Evolutionary conservation across 192 early-diverging fungal genomes (phyloP).

Genomic region (Pilaira anomala): DNA sequence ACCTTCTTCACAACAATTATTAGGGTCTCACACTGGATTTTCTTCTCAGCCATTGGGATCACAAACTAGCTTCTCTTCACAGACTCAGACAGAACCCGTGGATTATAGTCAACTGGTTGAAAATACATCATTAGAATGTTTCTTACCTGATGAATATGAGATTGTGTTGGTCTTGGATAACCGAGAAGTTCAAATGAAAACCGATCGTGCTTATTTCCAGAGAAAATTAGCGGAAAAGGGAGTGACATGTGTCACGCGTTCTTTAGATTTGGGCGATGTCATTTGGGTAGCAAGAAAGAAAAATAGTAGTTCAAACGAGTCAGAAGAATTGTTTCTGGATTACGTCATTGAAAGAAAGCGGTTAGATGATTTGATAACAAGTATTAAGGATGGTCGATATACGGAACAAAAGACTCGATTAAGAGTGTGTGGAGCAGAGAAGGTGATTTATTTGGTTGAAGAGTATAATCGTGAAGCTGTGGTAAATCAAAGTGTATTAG

Average conservation of each 20-base stretch:
- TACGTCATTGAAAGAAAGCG: constrained; percentile 90
- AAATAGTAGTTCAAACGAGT: constrained; percentile 17
- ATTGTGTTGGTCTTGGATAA: constrained; percentile 75
- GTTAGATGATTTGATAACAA: constrained; percentile 87
- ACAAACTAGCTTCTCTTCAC: neutral
- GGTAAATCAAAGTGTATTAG: constrained; percentile 54
- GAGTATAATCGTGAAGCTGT: constrained; percentile 65
- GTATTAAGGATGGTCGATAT: constrained; percentile 92
- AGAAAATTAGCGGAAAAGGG: constrained; percentile 58
- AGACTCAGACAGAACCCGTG: neutral
- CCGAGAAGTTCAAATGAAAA: constrained; percentile 71
- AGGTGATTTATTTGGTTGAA: constrained; percentile 90
- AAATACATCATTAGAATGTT: neutral
- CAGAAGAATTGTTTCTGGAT: constrained; percentile 74
- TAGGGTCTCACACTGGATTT: too few relatives aligned
- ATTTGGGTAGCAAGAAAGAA: constrained; percentile 75
- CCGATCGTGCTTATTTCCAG: constrained; percentile 72
- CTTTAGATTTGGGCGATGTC: constrained; percentile 84
- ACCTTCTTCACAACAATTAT: neutral
- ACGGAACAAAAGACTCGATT: constrained; percentile 92
- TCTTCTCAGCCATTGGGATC: neutral
- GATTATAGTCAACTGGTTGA: constrained; percentile 3
- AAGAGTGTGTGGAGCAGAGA: constrained; percentile 58
- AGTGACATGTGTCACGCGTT: constrained; percentile 52
- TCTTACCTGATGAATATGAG: constrained; percentile 47